Evolutionary conservation across 257 asterid species (phyloP).

Genomic region (Solanum rostratum): DNA sequence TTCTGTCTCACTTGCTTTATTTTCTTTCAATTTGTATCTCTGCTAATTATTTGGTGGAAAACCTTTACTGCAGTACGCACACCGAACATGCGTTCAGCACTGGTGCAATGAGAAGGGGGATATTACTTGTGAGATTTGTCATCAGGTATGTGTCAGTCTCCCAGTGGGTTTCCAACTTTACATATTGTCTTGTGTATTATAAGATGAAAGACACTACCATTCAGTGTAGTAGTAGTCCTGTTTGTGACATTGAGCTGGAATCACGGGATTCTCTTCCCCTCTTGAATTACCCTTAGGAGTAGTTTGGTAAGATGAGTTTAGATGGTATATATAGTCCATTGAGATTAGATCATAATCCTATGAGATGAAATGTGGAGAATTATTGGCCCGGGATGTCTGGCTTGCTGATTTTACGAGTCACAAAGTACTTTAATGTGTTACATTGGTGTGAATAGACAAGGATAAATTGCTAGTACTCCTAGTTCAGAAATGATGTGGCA

Average conservation of each 20-base stretch:
- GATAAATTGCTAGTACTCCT: neutral
- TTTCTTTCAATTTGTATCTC: neutral
- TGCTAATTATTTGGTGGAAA: neutral
- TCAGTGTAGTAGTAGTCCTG: neutral
- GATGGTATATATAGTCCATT: neutral
- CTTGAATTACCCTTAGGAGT: neutral
- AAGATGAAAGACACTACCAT: neutral
- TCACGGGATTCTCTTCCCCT: neutral
- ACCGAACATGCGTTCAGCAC: conserved; percentile 89
- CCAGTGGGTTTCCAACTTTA: neutral
- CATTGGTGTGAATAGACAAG: neutral
- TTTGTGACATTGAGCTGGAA: neutral
- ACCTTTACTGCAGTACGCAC: conserved; percentile 72
- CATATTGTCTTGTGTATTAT: neutral
- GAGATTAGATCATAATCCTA: neutral
- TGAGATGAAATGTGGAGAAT: neutral
- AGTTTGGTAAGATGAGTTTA: neutral
- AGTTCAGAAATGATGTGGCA: neutral
- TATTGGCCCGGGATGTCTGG: neutral
- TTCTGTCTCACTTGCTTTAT: neutral
- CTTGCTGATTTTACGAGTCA: neutral
- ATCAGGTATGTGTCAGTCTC: conserved; percentile 44
- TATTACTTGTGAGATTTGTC: conserved; percentile 91
- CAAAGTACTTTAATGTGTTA: neutral
- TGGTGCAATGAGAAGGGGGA: conserved; percentile 99